Percentiles rank a stretch among this genome's conserved stretches.
phyloP scores from a whole-genome alignment of 306 rosid genomes.

The Quercus alba region DNA sequence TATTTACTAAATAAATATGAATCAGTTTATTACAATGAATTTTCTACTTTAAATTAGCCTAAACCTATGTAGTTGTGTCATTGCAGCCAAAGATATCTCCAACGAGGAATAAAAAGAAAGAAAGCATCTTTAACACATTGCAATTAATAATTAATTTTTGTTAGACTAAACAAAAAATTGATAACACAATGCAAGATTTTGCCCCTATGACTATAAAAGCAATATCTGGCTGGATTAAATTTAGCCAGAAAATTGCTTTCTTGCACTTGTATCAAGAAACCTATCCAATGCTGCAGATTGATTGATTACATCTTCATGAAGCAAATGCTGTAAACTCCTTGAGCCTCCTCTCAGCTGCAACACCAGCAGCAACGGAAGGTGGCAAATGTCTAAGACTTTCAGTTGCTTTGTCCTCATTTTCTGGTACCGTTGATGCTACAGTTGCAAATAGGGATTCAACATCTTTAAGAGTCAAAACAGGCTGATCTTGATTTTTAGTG shows the following conservation, averaged over 20 bases:
- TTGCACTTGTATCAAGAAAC: constrained; percentile 6
- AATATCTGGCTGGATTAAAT: neutral
- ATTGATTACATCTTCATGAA: neutral
- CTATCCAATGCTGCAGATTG: neutral
- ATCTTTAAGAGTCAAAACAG: constrained; percentile 77
- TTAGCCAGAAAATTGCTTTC: constrained; percentile 6
- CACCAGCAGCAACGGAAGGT: constrained; percentile 79
- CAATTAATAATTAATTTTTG: neutral
- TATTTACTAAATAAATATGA: neutral
- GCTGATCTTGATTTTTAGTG: constrained; percentile 78
- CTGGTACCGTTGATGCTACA: constrained; percentile 38
- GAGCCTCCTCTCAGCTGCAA: constrained; percentile 89
- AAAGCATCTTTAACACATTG: neutral
- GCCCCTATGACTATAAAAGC: neutral
- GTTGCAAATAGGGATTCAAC: constrained; percentile 64
- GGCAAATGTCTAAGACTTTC: constrained; percentile 62
- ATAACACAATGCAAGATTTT: neutral
- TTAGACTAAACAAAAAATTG: neutral
- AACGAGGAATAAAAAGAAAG: neutral
- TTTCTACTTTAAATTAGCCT: neutral
- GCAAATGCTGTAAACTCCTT: constrained; percentile 41
- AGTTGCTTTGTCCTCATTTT: constrained; percentile 38
- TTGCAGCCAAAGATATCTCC: neutral
- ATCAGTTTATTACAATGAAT: neutral
- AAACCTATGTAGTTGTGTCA: neutral